Percentiles rank a stretch among this genome's conserved stretches.
phyloP scores from a whole-genome alignment of 2,329 filamentous ascomycete genomes.

The Penicillium palitans region DNA sequence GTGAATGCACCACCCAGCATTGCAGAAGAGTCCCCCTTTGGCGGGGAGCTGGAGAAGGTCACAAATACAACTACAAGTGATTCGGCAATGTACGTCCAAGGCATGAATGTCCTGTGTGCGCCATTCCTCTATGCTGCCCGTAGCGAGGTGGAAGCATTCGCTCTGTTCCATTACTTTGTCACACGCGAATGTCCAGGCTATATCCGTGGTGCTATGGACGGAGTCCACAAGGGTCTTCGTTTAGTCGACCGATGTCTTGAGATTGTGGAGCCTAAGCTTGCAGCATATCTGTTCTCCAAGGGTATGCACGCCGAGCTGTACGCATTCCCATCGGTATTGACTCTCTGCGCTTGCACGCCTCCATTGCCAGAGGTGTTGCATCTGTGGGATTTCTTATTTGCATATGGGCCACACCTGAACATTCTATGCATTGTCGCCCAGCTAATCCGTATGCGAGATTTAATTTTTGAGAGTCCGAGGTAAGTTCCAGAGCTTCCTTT shows the following conservation, averaged over 20 bases:
- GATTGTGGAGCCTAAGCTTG: conserved; percentile 87
- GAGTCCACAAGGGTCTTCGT: conserved; percentile 86
- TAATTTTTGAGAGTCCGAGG: conserved; percentile 81
- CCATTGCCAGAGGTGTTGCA: conserved; percentile 88
- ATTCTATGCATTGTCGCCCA: conserved; percentile 96
- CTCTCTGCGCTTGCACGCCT: conserved; percentile 91
- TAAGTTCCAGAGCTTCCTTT: conserved; percentile 41
- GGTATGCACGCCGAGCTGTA: conserved; percentile 92
- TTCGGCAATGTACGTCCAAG: conserved; percentile 90
- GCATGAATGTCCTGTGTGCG: conserved; percentile 97
- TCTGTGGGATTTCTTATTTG: conserved; percentile 96
- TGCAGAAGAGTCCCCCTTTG: conserved; percentile 51
- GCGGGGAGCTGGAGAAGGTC: conserved; percentile 30
- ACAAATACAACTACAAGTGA: conserved; percentile 52
- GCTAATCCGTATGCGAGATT: conserved; percentile 80
- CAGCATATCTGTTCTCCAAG: conserved; percentile 78
- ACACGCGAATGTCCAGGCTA: conserved; percentile 89
- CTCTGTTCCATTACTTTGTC: conserved; percentile 83
- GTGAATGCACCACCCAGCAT: conserved; percentile 42
- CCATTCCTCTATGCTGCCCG: conserved; percentile 93
- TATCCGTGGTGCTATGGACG: conserved; percentile 93
- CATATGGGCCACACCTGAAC: conserved; percentile 92
- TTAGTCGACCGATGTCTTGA: conserved; percentile 90
- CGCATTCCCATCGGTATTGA: conserved; percentile 92
- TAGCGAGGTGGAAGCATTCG: conserved; percentile 92